Conservation (phyloP, 192 early-diverging fungal species). For the Podila horticola region DNA sequence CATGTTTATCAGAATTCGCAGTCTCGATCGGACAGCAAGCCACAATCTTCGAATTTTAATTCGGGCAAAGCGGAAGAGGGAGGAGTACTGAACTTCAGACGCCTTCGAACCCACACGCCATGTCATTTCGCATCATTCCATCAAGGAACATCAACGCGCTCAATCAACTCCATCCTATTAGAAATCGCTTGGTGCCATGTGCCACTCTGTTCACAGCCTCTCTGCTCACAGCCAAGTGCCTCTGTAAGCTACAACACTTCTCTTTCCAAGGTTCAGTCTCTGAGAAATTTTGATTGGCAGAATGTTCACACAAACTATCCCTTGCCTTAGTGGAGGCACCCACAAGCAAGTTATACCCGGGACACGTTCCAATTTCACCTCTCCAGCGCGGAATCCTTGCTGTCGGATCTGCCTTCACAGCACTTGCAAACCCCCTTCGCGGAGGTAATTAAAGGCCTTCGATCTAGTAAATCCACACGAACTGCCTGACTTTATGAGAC, state of each 20-base stretch:
- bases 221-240: conserved; percentile 12
- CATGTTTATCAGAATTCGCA: conserved; percentile 1
- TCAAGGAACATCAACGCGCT: not conserved
- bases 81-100: not conserved
- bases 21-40: not conserved
- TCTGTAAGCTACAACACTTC: conserved; percentile 6
- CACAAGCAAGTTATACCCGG: conserved; percentile 59
- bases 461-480: not conserved
- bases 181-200: not conserved
- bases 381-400: conserved; percentile 74
- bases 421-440: conserved; percentile 79
- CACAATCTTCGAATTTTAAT: not conserved
- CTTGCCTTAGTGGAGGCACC: conserved; percentile 27
- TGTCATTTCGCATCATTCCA: conserved; percentile 22
- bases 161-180: not conserved
- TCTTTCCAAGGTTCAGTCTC: not conserved
- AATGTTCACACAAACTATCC: not conserved
- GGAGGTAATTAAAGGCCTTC: conserved; percentile 56
- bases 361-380: conserved; percentile 72
- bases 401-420: conserved; percentile 79
- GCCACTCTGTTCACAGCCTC: conserved; percentile 15
- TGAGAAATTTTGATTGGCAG: not conserved
- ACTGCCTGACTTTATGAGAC: no score
- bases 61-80: no score
- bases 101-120: conserved; percentile 1